Evolutionary conservation across 495 filamentous ascomycete genomes (phyloP).

Genomic region (Neurospora sp.): DNA sequence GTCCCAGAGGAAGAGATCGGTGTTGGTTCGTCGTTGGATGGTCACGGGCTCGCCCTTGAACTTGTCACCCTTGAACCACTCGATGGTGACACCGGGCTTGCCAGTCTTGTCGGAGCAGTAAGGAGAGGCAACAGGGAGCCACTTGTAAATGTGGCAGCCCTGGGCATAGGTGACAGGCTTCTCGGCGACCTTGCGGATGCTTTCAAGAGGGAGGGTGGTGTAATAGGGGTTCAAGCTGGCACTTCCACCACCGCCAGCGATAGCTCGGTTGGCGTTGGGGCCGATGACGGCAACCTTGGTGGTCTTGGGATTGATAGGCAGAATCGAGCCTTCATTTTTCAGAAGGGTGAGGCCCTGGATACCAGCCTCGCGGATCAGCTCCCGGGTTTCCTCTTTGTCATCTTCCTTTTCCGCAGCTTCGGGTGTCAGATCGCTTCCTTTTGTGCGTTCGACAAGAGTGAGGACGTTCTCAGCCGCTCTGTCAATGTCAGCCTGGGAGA

Average conservation of each 20-base stretch:
- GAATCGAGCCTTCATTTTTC: slow-evolving; percentile 58
- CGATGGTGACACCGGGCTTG: slow-evolving; percentile 48
- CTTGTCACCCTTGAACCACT: slow-evolving; percentile 54
- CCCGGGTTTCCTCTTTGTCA: slow-evolving; percentile 53
- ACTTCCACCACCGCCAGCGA: slow-evolving; percentile 73
- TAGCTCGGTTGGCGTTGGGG: slow-evolving; percentile 69
- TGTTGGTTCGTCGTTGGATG: slow-evolving; percentile 45
- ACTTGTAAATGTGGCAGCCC: slow-evolving; percentile 53
- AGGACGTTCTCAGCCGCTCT: slow-evolving; percentile 53
- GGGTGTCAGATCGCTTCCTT: slow-evolving; percentile 49
- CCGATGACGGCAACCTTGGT: slow-evolving; percentile 67
- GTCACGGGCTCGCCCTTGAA: slow-evolving; percentile 47
- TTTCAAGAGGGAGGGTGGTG: slow-evolving; percentile 48
- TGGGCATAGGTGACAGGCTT: slow-evolving; percentile 41
- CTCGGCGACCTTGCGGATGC: slow-evolving; percentile 36
- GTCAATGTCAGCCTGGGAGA: slow-evolving; percentile 39
- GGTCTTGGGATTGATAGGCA: slow-evolving; percentile 56
- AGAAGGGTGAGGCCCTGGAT: slow-evolving; percentile 67
- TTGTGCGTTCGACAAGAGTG: slow-evolving; percentile 55
- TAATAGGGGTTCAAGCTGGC: slow-evolving; percentile 75
- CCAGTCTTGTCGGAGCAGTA: slow-evolving; percentile 47
- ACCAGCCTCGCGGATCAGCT: slow-evolving; percentile 58
- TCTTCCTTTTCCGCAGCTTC: slow-evolving; percentile 51
- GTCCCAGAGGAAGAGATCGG: slow-evolving; percentile 61
- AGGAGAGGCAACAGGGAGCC: slow-evolving; percentile 51